Base-by-base conservation (phyloP, 257 asterid genomes). In the Solanum phureja region DNA sequence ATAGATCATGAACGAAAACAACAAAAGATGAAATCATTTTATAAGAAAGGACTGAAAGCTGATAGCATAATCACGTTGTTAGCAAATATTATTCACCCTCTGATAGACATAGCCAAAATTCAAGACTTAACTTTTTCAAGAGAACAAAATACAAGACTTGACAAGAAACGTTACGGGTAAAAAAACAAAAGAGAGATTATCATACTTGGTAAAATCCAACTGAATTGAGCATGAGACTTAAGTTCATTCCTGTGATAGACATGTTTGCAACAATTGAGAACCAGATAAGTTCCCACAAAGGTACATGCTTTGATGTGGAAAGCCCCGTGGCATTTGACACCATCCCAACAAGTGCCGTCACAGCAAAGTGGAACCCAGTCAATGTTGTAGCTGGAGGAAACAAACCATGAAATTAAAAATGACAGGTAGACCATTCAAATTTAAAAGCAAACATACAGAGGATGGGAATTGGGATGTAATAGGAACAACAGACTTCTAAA, bases 231-330 rank as follows among this genome's bases (percentile, higher is more conserved):
- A 96, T 96, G 92, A 96, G 99, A 92, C 99, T 96, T 44, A 96
- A 89, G 91, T 96, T 96, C 99, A 96, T 96, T 92, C 98, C 98
- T 0, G 99, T 94, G 90, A 96, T 96, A 42, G 99, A 96, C 95
- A 94, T 89, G 88, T 96, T 96, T 56, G 98, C 99, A 23, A 96
- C 98, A 87, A 96, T 6, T 35, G 99, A 95, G 90, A 96, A 96
- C 99, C 99, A 96, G 83, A 96, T 95, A 85, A 96, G 99, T 87
- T 96, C 99, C 99, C 99, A 96, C 60, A 96, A 88, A 49, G 99
- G 98, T 68, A 96, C 94, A 35, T 95, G 97, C 95, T 96, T 96
- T 76, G 99, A 93, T 38, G 98, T 87, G 33, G 99, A 96, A 31
- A 93, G 75, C 6, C 99, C 99, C 5, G 98, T 91, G 27, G 99